Evolutionary conservation across 2,329 filamentous ascomycete species (phyloP).

Genomic region (Pseudocercospora musae): DNA sequence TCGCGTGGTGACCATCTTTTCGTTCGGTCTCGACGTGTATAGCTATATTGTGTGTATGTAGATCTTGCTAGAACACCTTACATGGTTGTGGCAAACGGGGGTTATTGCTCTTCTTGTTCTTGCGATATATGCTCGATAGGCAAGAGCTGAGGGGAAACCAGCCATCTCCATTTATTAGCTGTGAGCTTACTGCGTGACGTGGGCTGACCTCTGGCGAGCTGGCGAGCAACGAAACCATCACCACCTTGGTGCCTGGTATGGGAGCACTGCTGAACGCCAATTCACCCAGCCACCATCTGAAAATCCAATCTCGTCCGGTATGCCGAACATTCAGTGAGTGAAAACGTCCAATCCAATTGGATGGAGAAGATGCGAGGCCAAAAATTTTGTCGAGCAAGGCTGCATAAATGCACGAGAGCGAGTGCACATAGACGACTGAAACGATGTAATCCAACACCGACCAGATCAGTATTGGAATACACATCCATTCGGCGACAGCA

Average conservation of each 20-base stretch:
- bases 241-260: no score
- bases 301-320: no score
- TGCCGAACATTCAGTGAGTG: no score
- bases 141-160: background rate
- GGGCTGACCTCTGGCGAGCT: no score
- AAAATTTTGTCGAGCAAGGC: no score
- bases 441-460: background rate
- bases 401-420: no score
- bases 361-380: no score
- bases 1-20: conserved; percentile 16
- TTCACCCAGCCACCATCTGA: no score
- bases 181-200: background rate
- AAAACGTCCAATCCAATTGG: no score
- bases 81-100: background rate
- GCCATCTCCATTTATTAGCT: background rate
- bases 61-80: background rate
- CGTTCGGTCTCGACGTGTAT: background rate
- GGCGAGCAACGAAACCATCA: no score
- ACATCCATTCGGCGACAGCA: background rate
- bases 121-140: background rate
- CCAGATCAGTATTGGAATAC: background rate
- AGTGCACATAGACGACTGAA: no score
- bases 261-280: no score
- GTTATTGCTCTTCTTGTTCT: background rate
- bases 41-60: background rate